Evolutionary conservation across 495 filamentous ascomycete species (phyloP).

Genomic region (Penicillium paxilli): DNA sequence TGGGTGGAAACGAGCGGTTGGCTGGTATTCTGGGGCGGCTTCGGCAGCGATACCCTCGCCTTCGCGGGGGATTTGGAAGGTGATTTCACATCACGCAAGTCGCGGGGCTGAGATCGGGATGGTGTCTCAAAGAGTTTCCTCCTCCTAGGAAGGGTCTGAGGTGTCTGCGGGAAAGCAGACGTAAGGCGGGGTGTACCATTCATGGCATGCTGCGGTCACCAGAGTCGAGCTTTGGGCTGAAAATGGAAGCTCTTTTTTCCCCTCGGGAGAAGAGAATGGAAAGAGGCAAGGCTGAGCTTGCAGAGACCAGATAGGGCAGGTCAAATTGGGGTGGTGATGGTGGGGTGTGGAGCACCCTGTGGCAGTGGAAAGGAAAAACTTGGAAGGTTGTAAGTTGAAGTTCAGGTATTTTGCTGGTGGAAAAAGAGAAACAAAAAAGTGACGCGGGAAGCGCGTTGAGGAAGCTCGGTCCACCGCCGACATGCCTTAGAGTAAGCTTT

Average conservation of each 20-base stretch:
- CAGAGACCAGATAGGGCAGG: neutral
- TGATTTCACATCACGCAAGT: conserved; percentile 20
- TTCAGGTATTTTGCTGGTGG: too few relatives aligned
- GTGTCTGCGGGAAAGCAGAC: conserved; percentile 70
- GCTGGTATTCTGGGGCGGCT: conserved; percentile 25
- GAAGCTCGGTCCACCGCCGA: conserved; percentile 28
- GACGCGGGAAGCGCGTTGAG: conserved; percentile 33
- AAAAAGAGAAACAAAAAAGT: conserved; percentile 22
- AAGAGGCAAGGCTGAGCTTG: neutral
- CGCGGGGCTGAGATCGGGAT: conserved; percentile 25
- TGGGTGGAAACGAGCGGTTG: conserved; percentile 71
- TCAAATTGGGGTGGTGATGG: neutral
- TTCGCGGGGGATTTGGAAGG: conserved; percentile 27
- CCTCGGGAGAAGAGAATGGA: conserved; percentile 1
- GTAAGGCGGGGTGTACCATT: conserved; percentile 71
- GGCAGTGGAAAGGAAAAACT: too few relatives aligned
- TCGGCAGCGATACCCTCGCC: conserved; percentile 13
- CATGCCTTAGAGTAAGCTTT: conserved; percentile 22
- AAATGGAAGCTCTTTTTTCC: neutral
- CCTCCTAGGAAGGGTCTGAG: conserved; percentile 44
- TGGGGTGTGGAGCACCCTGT: too few relatives aligned
- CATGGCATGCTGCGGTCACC: conserved; percentile 61
- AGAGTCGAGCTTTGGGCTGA: conserved; percentile 10
- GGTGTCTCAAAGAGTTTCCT: conserved; percentile 34
- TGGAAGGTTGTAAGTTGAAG: too few relatives aligned